A percentile compares a stretch with the other conserved stretches of the same genome.
Evolutionary conservation across 2,329 filamentous ascomycete species (phyloP).

Genomic region (Fusarium udum): DNA sequence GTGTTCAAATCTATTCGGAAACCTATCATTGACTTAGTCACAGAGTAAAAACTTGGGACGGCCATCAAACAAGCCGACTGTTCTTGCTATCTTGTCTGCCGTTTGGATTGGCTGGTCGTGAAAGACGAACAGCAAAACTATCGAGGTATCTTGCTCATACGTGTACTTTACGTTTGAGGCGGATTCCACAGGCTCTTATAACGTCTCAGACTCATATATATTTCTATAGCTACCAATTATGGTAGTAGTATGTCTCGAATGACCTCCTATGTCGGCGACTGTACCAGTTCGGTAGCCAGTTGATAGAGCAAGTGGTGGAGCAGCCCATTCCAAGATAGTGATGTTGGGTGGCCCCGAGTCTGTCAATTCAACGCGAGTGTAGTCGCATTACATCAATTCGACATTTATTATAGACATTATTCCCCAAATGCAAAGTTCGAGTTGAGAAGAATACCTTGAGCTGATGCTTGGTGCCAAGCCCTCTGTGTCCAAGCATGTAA

Average conservation of each 20-base stretch:
- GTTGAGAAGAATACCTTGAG: no score
- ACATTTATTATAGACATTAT: neutral
- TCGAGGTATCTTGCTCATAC: neutral
- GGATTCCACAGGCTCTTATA: neutral
- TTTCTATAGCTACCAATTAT: accelerated
- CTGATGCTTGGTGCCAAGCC: no score
- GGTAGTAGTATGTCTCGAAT: neutral
- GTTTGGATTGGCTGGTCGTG: neutral
- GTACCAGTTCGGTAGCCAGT: neutral
- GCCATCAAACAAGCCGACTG: no score
- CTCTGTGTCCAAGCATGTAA: no score
- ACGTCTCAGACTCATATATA: neutral
- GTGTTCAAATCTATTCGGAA: accelerated
- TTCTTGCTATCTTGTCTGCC: neutral
- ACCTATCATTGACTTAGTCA: no score
- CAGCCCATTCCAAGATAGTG: neutral
- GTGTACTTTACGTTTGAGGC: neutral
- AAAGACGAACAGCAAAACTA: no score
- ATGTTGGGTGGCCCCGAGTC: neutral
- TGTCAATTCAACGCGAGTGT: neutral
- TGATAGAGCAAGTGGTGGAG: neutral
- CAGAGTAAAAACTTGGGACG: no score
- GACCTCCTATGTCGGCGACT: neutral
- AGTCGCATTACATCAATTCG: accelerated
- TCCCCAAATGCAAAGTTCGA: no score